Base-by-base conservation (phyloP, 345 rosid genomes). In the Microthlaspi erraticum region DNA sequence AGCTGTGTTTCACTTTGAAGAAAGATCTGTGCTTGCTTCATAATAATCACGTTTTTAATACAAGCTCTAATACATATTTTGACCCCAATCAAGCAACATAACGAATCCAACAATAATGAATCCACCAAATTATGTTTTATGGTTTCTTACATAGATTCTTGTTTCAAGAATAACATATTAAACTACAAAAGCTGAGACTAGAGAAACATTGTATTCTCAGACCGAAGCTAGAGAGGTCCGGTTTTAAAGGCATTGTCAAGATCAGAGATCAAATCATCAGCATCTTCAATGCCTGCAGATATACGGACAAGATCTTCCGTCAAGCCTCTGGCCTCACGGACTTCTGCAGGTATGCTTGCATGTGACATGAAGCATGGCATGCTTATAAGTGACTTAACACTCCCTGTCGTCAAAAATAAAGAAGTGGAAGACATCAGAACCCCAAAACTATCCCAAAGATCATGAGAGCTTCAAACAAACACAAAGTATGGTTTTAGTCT, bases 291-390 rank as follows among this genome's bases (percentile, higher is more conserved):
- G 29, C 99, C 99, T 49, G 91, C 87, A 7, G 97, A 94, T 29
- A 94, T 83, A 4, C 98, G 89, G 53, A 89, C 70, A 72, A 94
- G 97, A 83, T 94, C 99, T 72, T 89, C 92, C 0, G 88, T 89
- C 61, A 94, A 81, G 66, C 98, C 99, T 77, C 99, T 81, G n/a
- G 98, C 93, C 64, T 88, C 89, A 0, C 96, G 89, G 2, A 91
- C 96, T 11, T 73, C 78, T 7, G 86, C 82, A 0, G 99, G 98
- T 77, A 91, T 91, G 74, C 92, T 88, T 45, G 98, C 97, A 76
- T 94, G 98, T 16, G 98, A 94, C 99, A 94, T 94, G 78, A 91
- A 94, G 83, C 99, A 89, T 3, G 98, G 98, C 97, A 94, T 75
- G 87, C 97, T 91, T 77, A 94, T 89, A 43, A 94, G 96, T 49